Evolutionary conservation across 495 filamentous ascomycete species (phyloP).

Genomic region (Parathielavia appendiculata): DNA sequence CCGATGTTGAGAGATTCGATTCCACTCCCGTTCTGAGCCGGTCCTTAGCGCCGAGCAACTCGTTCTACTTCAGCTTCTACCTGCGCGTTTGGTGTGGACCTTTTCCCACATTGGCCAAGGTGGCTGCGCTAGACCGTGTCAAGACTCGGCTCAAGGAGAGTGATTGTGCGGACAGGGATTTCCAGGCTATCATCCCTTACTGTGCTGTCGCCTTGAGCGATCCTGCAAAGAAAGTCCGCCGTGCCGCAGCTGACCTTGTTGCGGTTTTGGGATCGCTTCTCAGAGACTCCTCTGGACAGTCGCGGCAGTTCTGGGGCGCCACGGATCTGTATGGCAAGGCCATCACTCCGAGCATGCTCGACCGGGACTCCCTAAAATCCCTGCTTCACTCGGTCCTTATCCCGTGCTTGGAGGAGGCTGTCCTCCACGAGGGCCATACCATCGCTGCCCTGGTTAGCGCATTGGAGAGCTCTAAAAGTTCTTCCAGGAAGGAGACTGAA

Average conservation of each 20-base stretch:
- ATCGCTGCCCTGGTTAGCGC: conserved; percentile 52
- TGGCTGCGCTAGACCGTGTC: conserved; percentile 59
- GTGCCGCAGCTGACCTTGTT: conserved; percentile 63
- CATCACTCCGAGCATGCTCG: conserved; percentile 54
- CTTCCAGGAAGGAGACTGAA: conserved; percentile 35
- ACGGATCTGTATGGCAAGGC: conserved; percentile 48
- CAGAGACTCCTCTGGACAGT: conserved; percentile 16
- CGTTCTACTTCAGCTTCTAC: conserved; percentile 73
- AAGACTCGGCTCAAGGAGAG: conserved; percentile 48
- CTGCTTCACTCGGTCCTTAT: conserved; percentile 61
- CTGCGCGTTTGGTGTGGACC: conserved; percentile 66
- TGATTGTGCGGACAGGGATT: conserved; percentile 52
- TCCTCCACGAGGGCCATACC: conserved; percentile 65
- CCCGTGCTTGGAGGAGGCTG: conserved; percentile 73
- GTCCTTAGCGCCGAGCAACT: conserved; percentile 49
- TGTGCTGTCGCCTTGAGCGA: conserved; percentile 68
- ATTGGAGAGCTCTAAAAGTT: conserved; percentile 44
- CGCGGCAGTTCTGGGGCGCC: conserved; percentile 30
- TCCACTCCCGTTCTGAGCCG: conserved; percentile 54
- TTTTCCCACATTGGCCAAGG: conserved; percentile 60
- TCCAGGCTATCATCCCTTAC: conserved; percentile 76
- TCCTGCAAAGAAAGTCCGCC: conserved; percentile 63
- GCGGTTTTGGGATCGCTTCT: conserved; percentile 37
- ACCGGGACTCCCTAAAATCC: conserved; percentile 48
- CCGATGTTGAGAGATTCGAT: conserved; percentile 53